These are phyloP conservation scores for Beta corolliflora DNA, from an alignment of 179 eudicot genomes.

Conservation along the genomic window DNA sequence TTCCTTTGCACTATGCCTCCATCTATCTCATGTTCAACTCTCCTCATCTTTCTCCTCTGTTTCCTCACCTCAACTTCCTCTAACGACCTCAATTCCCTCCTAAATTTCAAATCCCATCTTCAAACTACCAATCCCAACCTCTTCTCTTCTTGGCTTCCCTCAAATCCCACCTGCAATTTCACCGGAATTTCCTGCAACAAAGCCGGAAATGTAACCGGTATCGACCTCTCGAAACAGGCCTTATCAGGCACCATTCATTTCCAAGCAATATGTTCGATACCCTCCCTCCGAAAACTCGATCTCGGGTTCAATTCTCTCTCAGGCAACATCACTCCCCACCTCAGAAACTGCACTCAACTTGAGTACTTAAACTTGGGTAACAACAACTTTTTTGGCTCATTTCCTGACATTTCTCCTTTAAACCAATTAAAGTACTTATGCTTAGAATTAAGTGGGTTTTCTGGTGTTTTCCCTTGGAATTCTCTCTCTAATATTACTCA, in stretches of 20 bases:
- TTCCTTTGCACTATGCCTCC: not conserved
- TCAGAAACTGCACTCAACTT: slow-evolving; percentile 46
- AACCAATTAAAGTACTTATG: slow-evolving; percentile 40
- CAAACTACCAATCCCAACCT: slow-evolving; percentile 40
- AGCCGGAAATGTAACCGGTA: slow-evolving; percentile 31
- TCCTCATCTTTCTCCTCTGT: slow-evolving; percentile 24
- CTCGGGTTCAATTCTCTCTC: slow-evolving; percentile 54
- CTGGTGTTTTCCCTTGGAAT: slow-evolving; percentile 71
- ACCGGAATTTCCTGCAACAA: slow-evolving; percentile 61
- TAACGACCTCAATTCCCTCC: slow-evolving; percentile 34
- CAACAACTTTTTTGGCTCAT: slow-evolving; percentile 56
- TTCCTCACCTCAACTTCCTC: slow-evolving; percentile 12
- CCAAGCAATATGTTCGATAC: slow-evolving; percentile 33
- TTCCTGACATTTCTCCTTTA: slow-evolving; percentile 58
- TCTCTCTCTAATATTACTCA: slow-evolving; percentile 53
- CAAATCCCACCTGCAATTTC: slow-evolving; percentile 46
- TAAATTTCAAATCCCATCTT: slow-evolving; percentile 42
- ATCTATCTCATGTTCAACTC: not conserved
- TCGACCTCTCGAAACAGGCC: slow-evolving; percentile 43
- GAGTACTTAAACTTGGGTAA: slow-evolving; percentile 71
- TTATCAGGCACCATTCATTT: slow-evolving; percentile 36
- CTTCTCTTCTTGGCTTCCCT: slow-evolving; percentile 53
- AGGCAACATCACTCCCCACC: slow-evolving; percentile 37
- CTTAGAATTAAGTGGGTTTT: slow-evolving; percentile 52
- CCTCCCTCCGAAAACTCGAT: slow-evolving; percentile 38